Percentiles rank a stretch among this genome's conserved stretches.
phyloP scores from a whole-genome alignment of 495 filamentous ascomycete species.

The Elasticomyces elasticus region DNA sequence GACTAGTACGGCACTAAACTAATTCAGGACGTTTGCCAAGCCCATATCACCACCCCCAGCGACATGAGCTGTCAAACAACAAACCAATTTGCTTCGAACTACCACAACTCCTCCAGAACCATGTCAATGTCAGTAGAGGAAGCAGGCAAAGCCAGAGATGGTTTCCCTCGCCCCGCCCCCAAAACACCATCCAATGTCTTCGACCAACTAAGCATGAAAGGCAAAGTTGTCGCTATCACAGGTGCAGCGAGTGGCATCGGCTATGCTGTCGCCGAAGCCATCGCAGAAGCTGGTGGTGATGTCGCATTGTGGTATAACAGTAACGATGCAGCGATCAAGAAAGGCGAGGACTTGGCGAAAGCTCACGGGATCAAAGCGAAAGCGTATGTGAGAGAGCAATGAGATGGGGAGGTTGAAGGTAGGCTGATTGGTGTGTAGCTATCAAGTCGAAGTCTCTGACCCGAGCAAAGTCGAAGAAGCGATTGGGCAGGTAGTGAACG shows the following conservation, averaged over 20 bases:
- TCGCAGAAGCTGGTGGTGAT: slow-evolving; percentile 26
- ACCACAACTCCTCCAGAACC: too few species aligned
- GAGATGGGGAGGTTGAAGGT: slow-evolving; percentile 29
- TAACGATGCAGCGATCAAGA: slow-evolving; percentile 29
- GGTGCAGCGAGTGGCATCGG: slow-evolving; percentile 29
- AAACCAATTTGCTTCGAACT: too few species aligned
- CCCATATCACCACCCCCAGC: too few species aligned
- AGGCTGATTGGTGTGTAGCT: neutral
- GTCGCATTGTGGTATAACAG: slow-evolving; percentile 31
- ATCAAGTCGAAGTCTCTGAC: slow-evolving; percentile 33
- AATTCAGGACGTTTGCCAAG: too few species aligned
- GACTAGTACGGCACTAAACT: too few species aligned
- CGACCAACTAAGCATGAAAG: slow-evolving; percentile 36
- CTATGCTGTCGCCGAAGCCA: slow-evolving; percentile 27
- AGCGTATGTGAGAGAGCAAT: slow-evolving; percentile 22
- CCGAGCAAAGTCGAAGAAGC: slow-evolving; percentile 26
- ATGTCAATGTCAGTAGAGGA: slow-evolving; percentile 44
- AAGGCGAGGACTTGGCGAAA: slow-evolving; percentile 28
- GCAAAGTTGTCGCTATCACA: slow-evolving; percentile 30
- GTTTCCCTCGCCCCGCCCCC: slow-evolving; percentile 35
- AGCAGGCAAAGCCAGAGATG: slow-evolving; percentile 25
- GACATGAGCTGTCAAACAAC: too few species aligned
- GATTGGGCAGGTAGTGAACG: slow-evolving; percentile 32
- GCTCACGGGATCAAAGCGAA: slow-evolving; percentile 30
- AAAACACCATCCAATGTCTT: slow-evolving; percentile 37